These are phyloP conservation scores for Cutaneotrichosporon curvatum DNA, from an alignment of 1,284 basidiomycete species.

Conservation along the genomic window DNA sequence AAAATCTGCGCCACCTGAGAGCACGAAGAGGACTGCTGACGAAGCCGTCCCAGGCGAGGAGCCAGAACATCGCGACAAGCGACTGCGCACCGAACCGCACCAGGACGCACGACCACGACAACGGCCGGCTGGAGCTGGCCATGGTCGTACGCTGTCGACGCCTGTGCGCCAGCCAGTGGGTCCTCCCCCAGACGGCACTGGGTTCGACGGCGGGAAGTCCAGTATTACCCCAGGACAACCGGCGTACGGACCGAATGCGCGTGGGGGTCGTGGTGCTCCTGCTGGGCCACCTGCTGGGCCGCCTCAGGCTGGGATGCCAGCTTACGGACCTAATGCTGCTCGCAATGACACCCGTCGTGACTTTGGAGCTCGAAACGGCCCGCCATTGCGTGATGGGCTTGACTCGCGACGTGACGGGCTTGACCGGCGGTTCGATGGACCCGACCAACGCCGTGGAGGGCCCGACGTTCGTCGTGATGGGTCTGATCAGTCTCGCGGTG, in stretches of 20 bases:
- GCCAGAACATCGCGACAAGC: not conserved
- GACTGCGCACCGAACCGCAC: not conserved
- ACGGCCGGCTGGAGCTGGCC: not conserved
- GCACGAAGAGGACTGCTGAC: not conserved
- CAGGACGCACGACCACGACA: not conserved
- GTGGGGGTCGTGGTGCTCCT: not conserved
- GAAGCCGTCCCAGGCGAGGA: not conserved
- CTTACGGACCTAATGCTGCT: not conserved
- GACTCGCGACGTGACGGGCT: no score
- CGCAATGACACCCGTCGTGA: no score
- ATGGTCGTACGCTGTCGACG: not conserved
- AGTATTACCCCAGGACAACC: not conserved
- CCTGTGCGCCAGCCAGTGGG: constrained; percentile 4
- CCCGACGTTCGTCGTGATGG: no score
- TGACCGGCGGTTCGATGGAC: no score
- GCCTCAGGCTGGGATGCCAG: not conserved
- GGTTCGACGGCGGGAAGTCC: not conserved
- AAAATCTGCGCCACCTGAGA: no score
- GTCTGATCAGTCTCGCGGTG: no score
- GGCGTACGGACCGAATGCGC: not conserved
- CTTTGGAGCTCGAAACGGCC: no score
- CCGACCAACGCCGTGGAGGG: no score
- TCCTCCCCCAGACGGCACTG: not conserved
- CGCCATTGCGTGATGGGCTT: no score
- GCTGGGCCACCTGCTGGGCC: not conserved